These are phyloP conservation scores for Talaromyces sp. DNA, from an alignment of 2,329 filamentous ascomycete species.

Conservation along the genomic window DNA sequence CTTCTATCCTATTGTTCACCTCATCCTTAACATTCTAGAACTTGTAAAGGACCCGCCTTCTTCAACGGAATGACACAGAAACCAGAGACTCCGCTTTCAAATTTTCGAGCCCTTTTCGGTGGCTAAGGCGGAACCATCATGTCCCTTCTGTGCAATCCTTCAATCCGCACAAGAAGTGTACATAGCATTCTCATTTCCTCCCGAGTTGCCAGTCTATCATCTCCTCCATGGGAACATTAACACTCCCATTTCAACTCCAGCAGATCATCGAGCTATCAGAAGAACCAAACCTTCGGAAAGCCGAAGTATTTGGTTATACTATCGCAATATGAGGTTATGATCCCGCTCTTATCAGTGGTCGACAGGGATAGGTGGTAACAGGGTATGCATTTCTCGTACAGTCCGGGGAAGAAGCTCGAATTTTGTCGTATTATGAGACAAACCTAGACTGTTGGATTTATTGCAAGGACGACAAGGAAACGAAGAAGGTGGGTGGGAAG, in stretches of 20 bases:
- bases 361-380: not conserved
- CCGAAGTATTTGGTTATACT: not conserved
- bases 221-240: not conserved
- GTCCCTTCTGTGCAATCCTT: not conserved
- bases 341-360: not conserved
- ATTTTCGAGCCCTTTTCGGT: too few relatives aligned
- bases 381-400: not conserved
- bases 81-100: too few relatives aligned
- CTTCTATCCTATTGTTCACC: too few relatives aligned
- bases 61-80: too few relatives aligned
- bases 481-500: not conserved
- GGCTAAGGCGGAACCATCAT: not conserved
- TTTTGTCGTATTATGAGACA: not conserved
- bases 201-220: not conserved
- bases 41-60: too few relatives aligned
- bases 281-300: not conserved
- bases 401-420: not conserved
- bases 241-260: not conserved
- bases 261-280: not conserved
- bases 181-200: not conserved
- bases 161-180: not conserved
- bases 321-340: not conserved
- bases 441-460: not conserved
- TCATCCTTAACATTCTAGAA: too few relatives aligned
- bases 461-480: not conserved